Percentiles rank a stretch among this genome's conserved stretches.
Conservation (phyloP, 2,329 filamentous ascomycete genomes). For the Fusarium newnesense region DNA sequence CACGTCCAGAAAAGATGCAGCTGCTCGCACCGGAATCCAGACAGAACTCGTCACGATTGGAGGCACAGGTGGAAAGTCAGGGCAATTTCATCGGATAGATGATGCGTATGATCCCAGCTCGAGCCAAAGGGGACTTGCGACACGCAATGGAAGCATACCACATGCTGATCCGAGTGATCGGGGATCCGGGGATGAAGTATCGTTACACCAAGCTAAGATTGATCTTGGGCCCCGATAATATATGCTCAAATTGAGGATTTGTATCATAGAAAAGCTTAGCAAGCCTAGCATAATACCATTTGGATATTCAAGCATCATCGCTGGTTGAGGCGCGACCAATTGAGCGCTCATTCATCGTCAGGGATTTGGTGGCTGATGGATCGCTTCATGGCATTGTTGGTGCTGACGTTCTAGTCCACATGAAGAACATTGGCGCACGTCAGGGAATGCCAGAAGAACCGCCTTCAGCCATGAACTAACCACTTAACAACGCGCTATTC, state of each 20-base stretch:
- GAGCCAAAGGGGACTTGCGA: neutral
- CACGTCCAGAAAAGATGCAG: neutral
- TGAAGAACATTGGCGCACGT: neutral
- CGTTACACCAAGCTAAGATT: neutral
- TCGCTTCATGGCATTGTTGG: neutral
- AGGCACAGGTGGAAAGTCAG: conserved; percentile 5
- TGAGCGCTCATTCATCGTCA: neutral
- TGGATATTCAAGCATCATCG: too few species aligned
- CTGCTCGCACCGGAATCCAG: neutral
- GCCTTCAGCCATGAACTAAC: too few species aligned
- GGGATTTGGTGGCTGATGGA: neutral
- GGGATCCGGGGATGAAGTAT: neutral
- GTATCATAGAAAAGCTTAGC: neutral
- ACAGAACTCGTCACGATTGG: conserved; percentile 26
- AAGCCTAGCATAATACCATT: neutral
- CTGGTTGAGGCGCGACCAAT: neutral
- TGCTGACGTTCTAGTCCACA: neutral
- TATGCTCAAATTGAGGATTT: neutral
- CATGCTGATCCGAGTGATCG: neutral
- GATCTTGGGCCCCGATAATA: neutral
- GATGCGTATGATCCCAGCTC: neutral
- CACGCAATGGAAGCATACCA: neutral
- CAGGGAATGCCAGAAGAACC: neutral
- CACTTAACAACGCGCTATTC: neutral
- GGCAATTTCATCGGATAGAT: conserved; percentile 17